phyloP scores from a whole-genome alignment of 2,329 filamentous ascomycete genomes.

The Phyllosticta citrichinensis region DNA sequence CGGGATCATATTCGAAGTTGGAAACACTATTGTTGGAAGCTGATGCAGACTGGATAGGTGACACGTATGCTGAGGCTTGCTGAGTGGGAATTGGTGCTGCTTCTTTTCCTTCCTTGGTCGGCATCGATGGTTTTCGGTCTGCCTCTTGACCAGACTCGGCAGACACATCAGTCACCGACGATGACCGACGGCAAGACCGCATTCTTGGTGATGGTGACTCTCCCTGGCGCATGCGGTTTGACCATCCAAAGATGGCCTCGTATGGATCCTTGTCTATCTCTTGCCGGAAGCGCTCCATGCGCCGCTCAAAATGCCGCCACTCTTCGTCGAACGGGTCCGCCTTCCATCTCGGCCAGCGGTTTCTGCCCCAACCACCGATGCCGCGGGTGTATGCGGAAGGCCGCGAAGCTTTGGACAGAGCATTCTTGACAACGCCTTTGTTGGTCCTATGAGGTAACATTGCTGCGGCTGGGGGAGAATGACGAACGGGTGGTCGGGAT shows the following conservation, averaged over 20 bases:
- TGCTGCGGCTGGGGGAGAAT: background rate
- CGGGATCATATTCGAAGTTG: slow-evolving; percentile 23
- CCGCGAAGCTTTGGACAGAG: background rate
- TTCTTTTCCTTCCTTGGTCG: background rate
- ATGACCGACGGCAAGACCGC: slow-evolving; percentile 13
- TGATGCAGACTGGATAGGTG: background rate
- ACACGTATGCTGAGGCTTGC: background rate
- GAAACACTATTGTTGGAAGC: background rate
- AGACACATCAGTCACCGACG: slow-evolving; percentile 14
- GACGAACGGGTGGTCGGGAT: background rate
- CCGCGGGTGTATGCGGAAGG: background rate
- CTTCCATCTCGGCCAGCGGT: slow-evolving; percentile 7
- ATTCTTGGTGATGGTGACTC: slow-evolving; percentile 9
- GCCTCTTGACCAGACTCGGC: background rate
- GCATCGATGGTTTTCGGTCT: background rate
- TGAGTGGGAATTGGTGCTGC: background rate
- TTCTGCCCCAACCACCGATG: slow-evolving; percentile 5
- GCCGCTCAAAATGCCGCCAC: slow-evolving; percentile 1
- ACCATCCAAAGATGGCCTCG: slow-evolving; percentile 33
- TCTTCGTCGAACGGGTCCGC: slow-evolving; percentile 3
- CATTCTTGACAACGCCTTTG: background rate
- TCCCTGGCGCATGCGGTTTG: slow-evolving; percentile 24
- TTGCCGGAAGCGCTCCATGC: slow-evolving; percentile 6
- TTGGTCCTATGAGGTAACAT: slow-evolving; percentile 8
- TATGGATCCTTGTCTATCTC: slow-evolving; percentile 33